A percentile compares a stretch with the other conserved stretches of the same genome.
Evolutionary conservation across 1,139 yeast species (phyloP).

Genomic region (Pichia sp.): DNA sequence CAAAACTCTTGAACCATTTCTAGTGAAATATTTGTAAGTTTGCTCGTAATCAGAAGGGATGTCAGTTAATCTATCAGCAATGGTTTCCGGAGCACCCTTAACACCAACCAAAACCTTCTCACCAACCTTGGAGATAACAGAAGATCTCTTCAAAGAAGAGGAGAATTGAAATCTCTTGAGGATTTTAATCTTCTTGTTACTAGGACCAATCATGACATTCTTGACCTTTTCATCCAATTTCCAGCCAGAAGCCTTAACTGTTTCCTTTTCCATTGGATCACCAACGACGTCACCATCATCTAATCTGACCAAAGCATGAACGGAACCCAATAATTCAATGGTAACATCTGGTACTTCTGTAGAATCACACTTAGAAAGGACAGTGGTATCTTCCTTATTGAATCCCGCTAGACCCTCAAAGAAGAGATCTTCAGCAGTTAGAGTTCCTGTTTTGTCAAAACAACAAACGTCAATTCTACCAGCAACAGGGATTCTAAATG

Average conservation of each 20-base stretch:
- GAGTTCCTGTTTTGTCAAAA: slow-evolving; percentile 97
- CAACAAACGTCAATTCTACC: slow-evolving; percentile 98
- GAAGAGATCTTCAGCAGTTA: slow-evolving; percentile 93
- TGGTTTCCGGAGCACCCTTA: slow-evolving; percentile 99
- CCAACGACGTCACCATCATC: slow-evolving; percentile 98
- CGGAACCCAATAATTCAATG: slow-evolving; percentile 78
- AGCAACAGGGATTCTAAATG: slow-evolving; percentile 95
- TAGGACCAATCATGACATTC: slow-evolving; percentile 51
- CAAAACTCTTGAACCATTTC: slow-evolving; percentile 93
- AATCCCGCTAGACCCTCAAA: slow-evolving; percentile 96
- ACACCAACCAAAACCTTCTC: slow-evolving; percentile 68
- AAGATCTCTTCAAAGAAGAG: slow-evolving; percentile 89
- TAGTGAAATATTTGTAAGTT: slow-evolving; percentile 82
- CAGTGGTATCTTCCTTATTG: slow-evolving; percentile 44
- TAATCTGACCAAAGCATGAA: slow-evolving; percentile 88
- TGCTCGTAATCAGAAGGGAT: slow-evolving; percentile 81
- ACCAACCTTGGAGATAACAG: slow-evolving; percentile 69
- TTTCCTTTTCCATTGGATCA: slow-evolving; percentile 98
- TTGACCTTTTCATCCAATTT: slow-evolving; percentile 48
- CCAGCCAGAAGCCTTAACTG: slow-evolving; percentile 87
- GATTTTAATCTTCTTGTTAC: slow-evolving; percentile 53
- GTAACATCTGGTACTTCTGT: slow-evolving; percentile 57
- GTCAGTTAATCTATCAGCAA: slow-evolving; percentile 63
- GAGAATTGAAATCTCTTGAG: slow-evolving; percentile 96
- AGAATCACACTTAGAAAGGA: slow-evolving; percentile 46